Evolutionary conservation across 148 eudicot species (phyloP).

Genomic region (Mesembryanthemum crystallinum): DNA sequence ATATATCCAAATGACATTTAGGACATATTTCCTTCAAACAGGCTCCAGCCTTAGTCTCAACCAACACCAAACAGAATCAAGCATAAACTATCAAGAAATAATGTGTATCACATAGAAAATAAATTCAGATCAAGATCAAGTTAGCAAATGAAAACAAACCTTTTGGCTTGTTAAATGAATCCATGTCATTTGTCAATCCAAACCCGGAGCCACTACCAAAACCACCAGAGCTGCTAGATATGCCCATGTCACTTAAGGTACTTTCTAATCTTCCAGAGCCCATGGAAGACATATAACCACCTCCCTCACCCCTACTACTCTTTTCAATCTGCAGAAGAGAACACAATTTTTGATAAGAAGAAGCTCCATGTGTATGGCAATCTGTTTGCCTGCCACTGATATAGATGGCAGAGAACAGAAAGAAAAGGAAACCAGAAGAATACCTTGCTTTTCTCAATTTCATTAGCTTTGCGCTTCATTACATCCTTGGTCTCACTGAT

Average conservation of each 20-base stretch:
- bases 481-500: conserved; percentile 93
- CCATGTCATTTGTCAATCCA: conserved; percentile 63
- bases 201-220: conserved; percentile 81
- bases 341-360: background rate
- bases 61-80: background rate
- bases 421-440: background rate
- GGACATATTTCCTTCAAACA: background rate
- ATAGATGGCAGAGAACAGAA: background rate
- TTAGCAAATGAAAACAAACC: conserved; percentile 42
- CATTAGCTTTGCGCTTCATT: conserved; percentile 95
- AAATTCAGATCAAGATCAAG: background rate
- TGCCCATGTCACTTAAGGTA: conserved; percentile 55
- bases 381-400: background rate
- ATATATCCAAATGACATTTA: conserved; percentile 3
- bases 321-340: conserved; percentile 59
- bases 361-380: background rate
- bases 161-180: conserved; percentile 74
- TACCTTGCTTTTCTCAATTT: conserved; percentile 97
- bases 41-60: background rate
- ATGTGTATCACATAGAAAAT: background rate
- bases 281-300: conserved; percentile 73
- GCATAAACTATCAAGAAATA: background rate
- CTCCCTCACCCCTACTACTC: conserved; percentile 64
- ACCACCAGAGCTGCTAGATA: conserved; percentile 63
- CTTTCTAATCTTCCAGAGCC: conserved; percentile 69